Conservation (phyloP, 208 protist genomes). For the Crithidia bombi region DNA sequence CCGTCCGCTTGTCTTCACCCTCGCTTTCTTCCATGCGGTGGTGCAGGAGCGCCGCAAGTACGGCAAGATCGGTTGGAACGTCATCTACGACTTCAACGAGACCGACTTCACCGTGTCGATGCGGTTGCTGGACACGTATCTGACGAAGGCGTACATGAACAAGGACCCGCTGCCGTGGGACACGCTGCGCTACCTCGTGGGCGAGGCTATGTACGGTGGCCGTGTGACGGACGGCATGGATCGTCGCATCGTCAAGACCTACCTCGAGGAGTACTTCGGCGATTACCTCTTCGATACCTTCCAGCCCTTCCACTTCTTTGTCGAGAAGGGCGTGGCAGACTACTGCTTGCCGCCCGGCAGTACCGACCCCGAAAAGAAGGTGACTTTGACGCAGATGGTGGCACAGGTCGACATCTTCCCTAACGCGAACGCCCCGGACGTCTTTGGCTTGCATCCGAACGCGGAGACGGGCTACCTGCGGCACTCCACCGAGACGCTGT, state of each 20-base stretch:
- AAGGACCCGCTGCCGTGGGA: constrained; percentile 97
- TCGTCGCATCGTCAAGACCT: constrained; percentile 97
- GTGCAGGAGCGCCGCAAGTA: constrained; percentile 98
- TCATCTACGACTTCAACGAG: constrained; percentile 99
- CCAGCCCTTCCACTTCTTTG: constrained; percentile 98
- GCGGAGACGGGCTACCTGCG: constrained; percentile 98
- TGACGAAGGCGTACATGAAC: constrained; percentile 96
- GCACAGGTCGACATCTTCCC: constrained; percentile 93
- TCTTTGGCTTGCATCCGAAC: constrained; percentile 99
- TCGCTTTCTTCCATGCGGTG: constrained; percentile 99
- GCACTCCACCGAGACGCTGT: constrained; percentile 94
- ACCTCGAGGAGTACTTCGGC: constrained; percentile 99
- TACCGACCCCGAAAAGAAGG: constrained; percentile 64
- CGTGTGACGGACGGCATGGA: constrained; percentile 98
- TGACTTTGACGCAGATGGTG: constrained; percentile 88
- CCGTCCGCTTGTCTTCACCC: constrained; percentile 97
- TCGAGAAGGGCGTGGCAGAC: constrained; percentile 76
- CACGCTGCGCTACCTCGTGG: constrained; percentile 98
- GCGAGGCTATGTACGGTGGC: constrained; percentile 99
- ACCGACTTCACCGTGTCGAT: constrained; percentile 99
- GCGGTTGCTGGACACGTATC: constrained; percentile 96
- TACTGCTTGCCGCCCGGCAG: constrained; percentile 92
- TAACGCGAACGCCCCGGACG: constrained; percentile 95
- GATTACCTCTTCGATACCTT: constrained; percentile 99
- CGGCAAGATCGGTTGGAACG: constrained; percentile 99